A percentile compares a stretch with the other conserved stretches of the same genome.
Evolutionary conservation across 805 yeast genomes (phyloP).

Genomic region (Saccharomycopsis schoenii): DNA sequence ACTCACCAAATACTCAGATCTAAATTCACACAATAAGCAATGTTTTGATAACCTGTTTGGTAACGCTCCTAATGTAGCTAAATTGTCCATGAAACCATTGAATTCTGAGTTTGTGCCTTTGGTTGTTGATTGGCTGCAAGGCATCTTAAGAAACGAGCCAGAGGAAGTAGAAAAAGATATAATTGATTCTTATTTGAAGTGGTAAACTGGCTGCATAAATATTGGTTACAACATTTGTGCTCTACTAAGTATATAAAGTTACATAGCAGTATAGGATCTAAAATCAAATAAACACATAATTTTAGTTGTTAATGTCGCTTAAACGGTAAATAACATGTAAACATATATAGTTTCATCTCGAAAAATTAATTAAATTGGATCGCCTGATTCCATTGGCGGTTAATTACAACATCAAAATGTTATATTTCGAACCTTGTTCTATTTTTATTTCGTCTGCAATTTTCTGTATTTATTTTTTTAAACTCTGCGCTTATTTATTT

Average conservation of each 20-base stretch:
- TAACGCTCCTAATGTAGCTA: not conserved
- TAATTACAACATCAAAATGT: not conserved
- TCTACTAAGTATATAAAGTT: no score
- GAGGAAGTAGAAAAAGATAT: slow-evolving; percentile 4
- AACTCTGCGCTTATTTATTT: not conserved
- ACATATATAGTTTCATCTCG: not conserved
- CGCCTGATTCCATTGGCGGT: not conserved
- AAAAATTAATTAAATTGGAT: not conserved
- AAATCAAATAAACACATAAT: no score
- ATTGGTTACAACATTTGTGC: no score
- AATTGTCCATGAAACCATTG: not conserved
- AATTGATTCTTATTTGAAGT: not conserved
- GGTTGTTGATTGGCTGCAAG: slow-evolving; percentile 17
- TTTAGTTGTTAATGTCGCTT: no score
- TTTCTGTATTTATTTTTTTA: not conserved
- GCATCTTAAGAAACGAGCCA: slow-evolving; percentile 4
- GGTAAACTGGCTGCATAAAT: not conserved
- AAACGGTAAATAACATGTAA: not conserved
- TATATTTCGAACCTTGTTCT: not conserved
- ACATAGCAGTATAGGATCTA: no score
- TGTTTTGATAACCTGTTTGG: not conserved
- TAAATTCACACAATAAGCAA: slow-evolving; percentile 2
- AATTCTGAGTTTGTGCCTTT: slow-evolving; percentile 5
- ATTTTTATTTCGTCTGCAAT: not conserved
- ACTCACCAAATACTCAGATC: slow-evolving; percentile 8